Percentiles rank a stretch among this genome's conserved stretches.
phyloP scores from a whole-genome alignment of 164 flowering plant genomes.

The Brasenia schreberi region DNA sequence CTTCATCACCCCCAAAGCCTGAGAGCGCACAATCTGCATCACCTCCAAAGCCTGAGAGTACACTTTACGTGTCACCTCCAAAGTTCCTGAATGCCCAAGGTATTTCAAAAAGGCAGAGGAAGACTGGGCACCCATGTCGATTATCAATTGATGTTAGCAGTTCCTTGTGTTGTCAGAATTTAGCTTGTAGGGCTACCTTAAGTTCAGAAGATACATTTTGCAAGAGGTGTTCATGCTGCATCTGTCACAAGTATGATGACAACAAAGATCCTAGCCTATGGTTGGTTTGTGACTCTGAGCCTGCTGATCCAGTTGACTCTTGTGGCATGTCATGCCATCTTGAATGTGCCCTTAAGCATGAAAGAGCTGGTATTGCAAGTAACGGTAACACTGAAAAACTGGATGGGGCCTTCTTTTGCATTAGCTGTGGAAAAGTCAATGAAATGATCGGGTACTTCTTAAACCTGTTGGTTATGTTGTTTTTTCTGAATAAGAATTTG shows the following conservation, averaged over 20 bases:
- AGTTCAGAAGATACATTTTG: constrained; percentile 54
- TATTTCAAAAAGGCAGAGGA: constrained; percentile 59
- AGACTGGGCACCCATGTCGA: constrained; percentile 45
- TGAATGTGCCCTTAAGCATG: constrained; percentile 74
- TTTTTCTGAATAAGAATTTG: background rate
- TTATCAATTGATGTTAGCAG: constrained; percentile 18
- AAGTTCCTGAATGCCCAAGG: constrained; percentile 22
- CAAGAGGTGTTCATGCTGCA: constrained; percentile 94
- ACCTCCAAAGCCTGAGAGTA: no score
- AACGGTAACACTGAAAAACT: constrained; percentile 21
- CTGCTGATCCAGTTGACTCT: constrained; percentile 47
- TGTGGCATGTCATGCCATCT: constrained; percentile 95
- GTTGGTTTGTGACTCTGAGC: constrained; percentile 75
- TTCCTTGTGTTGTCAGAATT: constrained; percentile 46
- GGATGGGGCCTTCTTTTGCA: constrained; percentile 74
- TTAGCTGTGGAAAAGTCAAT: constrained; percentile 76
- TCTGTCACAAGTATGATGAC: constrained; percentile 74
- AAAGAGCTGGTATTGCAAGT: constrained; percentile 48
- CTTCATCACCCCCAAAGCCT: constrained; percentile 21
- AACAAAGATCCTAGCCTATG: constrained; percentile 98
- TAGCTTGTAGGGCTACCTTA: constrained; percentile 71
- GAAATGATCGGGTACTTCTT: constrained; percentile 62
- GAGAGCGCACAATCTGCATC: constrained; percentile 9
- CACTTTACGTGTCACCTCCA: constrained; percentile 4
- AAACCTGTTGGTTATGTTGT: background rate